Evolutionary conservation across 306 rosid species (phyloP), one percentile per base, ranked within the genome.

Genomic region (Malus asiatica): DNA sequence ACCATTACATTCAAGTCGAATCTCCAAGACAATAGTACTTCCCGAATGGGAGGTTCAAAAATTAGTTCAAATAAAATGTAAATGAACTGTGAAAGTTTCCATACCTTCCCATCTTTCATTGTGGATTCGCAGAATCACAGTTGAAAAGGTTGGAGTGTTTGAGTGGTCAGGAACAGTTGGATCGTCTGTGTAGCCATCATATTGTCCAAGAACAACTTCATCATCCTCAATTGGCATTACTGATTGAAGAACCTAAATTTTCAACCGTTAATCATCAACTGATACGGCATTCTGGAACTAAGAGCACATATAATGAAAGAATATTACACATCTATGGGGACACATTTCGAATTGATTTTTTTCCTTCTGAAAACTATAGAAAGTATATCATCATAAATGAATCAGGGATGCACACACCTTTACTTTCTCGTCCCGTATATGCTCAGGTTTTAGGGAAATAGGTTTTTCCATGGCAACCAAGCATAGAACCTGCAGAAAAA

Each of bases 41-140:
- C 44, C 69, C 74, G 20, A 30, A 73, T 45, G 40, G 6, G 22
- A 73, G 45, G 69, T 13, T 48, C 67, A 72, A 42, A 74, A 57
- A 65, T 73, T 66, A 72, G 45, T 48, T 76, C 80, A 46, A 67
- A 55, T 25, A 46, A 46, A 61, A 68, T 48, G 68, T 35, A 80
- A 65, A 15, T 16, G 76, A 33, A 45, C 11, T 77, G 53, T 42
- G 63, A 67, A 64, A 14, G 38, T 76, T 70, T 61, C 27, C 74
- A 51, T 83, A 92, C 99, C 99, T 74, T 95, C 99, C 99, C 99
- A 95, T 90, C 99, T 87, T 87, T 95, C 99, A 76, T 90, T 95
- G 82, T 90, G 91, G 38, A 95, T 89, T 72, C 96, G 88, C 84
- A 95, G 86, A 86, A 95, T 68, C 76, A 92, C 81, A 71, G 91